Conservation (phyloP, 257 asterid genomes). For the Voacanga thouarsii region DNA sequence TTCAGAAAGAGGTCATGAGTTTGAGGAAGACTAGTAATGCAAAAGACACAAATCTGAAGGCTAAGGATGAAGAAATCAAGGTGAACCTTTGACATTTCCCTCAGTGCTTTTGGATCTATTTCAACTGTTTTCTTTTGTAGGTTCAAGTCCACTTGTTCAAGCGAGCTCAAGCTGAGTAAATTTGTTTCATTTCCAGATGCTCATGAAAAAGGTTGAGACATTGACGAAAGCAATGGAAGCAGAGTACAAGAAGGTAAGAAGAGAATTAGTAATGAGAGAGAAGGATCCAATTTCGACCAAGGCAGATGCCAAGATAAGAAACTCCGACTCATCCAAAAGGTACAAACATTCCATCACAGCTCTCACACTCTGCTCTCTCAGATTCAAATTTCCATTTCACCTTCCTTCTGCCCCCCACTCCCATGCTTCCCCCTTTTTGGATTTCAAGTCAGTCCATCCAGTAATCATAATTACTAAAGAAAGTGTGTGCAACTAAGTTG, state of each 20-base stretch:
- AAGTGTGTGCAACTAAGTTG: too few relatives aligned
- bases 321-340: slow-evolving; percentile 47
- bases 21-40: slow-evolving; percentile 61
- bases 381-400: neutral
- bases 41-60: slow-evolving; percentile 46
- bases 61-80: slow-evolving; percentile 79
- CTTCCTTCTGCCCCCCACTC: neutral
- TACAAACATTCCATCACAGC: slow-evolving; percentile 5
- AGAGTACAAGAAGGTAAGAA: slow-evolving; percentile 62
- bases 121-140: slow-evolving; percentile 1
- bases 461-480: too few relatives aligned
- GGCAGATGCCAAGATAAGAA: slow-evolving; percentile 37
- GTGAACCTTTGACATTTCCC: slow-evolving; percentile 22
- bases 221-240: slow-evolving; percentile 60
- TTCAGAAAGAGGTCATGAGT: slow-evolving; percentile 77
- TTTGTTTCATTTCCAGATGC: slow-evolving; percentile 41
- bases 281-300: slow-evolving; percentile 37
- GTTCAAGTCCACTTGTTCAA: neutral
- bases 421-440: too few relatives aligned
- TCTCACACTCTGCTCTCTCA: neutral
- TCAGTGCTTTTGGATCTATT: too few relatives aligned
- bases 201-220: slow-evolving; percentile 61
- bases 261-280: slow-evolving; percentile 61
- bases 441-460: neutral
- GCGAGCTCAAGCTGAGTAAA: neutral